These are phyloP conservation scores for Artemisia annua DNA, from an alignment of 129 eudicot species.

Conservation along the genomic window DNA sequence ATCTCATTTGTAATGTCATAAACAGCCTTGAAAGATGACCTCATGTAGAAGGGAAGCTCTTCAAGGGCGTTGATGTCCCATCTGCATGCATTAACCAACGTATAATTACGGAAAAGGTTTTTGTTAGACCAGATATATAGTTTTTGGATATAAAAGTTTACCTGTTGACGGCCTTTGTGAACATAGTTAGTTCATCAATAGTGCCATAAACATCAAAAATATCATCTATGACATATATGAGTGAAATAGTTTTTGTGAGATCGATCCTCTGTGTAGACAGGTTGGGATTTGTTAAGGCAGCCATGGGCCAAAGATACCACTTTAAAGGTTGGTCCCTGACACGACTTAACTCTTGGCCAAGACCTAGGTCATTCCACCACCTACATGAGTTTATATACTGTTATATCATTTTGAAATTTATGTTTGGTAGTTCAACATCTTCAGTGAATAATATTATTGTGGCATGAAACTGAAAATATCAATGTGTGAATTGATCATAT, in stretches of 20 bases:
- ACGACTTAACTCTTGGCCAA: conserved; percentile 36
- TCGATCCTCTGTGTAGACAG: conserved; percentile 39
- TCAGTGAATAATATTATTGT: no score
- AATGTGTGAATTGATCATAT: no score
- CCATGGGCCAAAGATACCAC: conserved; percentile 65
- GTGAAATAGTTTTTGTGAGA: conserved; percentile 48
- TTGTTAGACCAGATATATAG: neutral
- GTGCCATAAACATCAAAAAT: conserved; percentile 63
- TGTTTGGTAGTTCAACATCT: no score
- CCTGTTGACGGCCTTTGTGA: conserved; percentile 55
- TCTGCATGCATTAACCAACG: conserved; percentile 8
- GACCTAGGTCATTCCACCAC: conserved; percentile 53
- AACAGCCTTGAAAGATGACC: conserved; percentile 42
- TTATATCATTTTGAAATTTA: no score
- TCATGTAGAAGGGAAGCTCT: conserved; percentile 55
- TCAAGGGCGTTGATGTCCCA: conserved; percentile 44
- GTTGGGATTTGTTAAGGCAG: conserved; percentile 34
- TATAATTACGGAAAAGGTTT: neutral
- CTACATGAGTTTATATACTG: conserved; percentile 12
- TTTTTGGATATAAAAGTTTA: neutral
- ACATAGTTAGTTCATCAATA: conserved; percentile 32
- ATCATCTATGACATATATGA: conserved; percentile 61
- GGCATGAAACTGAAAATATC: no score
- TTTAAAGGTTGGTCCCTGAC: conserved; percentile 60
- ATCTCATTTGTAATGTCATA: conserved; percentile 43